These are phyloP conservation scores for Arxiozyma slooffiae DNA, from an alignment of 1,139 yeast genomes.

Conservation along the genomic window DNA sequence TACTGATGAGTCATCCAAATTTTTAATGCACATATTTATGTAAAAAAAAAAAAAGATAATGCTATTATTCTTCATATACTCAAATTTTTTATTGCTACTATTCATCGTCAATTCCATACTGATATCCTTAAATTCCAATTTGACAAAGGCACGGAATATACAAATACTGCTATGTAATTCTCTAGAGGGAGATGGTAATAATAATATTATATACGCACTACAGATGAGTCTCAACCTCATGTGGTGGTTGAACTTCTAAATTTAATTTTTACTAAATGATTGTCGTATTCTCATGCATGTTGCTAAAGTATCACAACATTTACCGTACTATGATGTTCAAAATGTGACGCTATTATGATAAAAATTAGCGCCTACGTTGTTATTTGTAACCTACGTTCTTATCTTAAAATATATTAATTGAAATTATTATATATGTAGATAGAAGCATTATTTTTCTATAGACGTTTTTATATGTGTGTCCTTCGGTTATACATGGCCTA, in stretches of 20 bases:
- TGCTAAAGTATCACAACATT: constrained; percentile 2
- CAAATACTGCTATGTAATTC: neutral
- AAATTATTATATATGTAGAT: no score
- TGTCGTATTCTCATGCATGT: constrained; percentile 5
- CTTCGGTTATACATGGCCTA: no score
- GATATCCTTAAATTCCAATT: constrained; percentile 2
- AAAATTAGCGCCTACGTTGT: no score
- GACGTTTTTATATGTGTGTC: no score
- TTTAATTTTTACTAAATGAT: constrained; percentile 6
- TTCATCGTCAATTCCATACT: neutral
- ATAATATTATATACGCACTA: neutral
- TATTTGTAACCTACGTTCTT: no score
- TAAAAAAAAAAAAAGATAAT: neutral
- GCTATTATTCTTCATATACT: neutral
- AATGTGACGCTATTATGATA: constrained; percentile 4
- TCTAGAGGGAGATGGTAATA: constrained; percentile 5
- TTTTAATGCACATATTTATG: constrained; percentile 6
- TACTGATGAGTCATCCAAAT: constrained; percentile 7
- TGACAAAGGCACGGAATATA: constrained; percentile 9
- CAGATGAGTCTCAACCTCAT: neutral
- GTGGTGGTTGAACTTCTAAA: constrained; percentile 4
- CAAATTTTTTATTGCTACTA: neutral
- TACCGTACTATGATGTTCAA: constrained; percentile 8
- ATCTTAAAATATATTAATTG: no score
- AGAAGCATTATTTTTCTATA: no score